Conservation (phyloP, 1,284 basidiomycete genomes). For the Naganishia sp. region DNA sequence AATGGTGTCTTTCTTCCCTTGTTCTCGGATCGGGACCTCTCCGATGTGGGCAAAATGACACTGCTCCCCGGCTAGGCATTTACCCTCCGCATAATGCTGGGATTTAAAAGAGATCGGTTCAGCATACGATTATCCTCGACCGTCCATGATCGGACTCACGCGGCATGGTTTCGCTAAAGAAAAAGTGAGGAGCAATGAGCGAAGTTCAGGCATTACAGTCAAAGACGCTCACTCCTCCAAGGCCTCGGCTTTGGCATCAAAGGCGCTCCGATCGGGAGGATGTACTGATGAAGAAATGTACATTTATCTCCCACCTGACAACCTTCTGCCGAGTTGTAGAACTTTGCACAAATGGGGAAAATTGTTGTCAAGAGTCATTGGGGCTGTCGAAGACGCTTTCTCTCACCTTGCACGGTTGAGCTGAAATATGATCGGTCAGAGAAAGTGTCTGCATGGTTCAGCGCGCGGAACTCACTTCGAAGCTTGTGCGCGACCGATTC, state of each 20-base stretch:
- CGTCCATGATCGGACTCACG: conserved; percentile 3
- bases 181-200: neutral
- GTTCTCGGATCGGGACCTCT: neutral
- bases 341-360: conserved; percentile 34
- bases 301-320: conserved; percentile 47
- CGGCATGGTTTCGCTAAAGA: conserved; percentile 31
- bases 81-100: conserved; percentile 46
- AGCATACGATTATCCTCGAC: neutral
- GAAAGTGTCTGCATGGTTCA: too few relatives aligned
- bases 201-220: neutral
- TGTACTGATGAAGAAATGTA: conserved; percentile 45
- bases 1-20: neutral
- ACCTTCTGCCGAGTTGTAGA: conserved; percentile 49
- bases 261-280: conserved; percentile 42
- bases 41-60: conserved; percentile 52
- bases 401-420: conserved; percentile 28
- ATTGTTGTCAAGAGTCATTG: conserved; percentile 36
- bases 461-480: conserved; percentile 1
- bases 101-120: neutral
- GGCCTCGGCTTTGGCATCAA: conserved; percentile 43
- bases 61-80: conserved; percentile 47
- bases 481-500: conserved; percentile 10
- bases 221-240: conserved; percentile 42
- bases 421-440: neutral
- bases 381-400: neutral